phyloP scores from a whole-genome alignment of 1,284 basidiomycete species.

The Malassezia arunalokei region DNA sequence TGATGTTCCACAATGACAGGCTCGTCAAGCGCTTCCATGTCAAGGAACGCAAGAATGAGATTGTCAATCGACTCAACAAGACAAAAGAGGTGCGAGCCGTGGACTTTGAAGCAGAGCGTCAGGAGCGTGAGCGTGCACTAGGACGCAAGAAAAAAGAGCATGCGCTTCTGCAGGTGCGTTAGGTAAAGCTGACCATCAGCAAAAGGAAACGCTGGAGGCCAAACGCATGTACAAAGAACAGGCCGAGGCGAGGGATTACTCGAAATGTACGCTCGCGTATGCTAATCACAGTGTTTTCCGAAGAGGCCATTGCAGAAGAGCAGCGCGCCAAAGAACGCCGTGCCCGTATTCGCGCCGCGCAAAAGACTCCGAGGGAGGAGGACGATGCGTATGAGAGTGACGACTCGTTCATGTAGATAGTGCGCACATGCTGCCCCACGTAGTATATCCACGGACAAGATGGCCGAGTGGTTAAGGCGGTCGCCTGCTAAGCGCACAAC shows the following conservation, averaged over 20 bases:
- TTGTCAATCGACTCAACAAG: constrained; percentile 89
- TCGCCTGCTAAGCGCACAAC: constrained; percentile 19
- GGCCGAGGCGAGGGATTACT: constrained; percentile 37
- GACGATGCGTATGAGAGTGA: constrained; percentile 13
- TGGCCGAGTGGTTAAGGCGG: constrained; percentile 47
- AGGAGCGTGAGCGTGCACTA: constrained; percentile 51
- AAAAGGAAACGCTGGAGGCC: constrained; percentile 26
- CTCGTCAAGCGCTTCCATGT: constrained; percentile 58
- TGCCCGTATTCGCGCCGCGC: constrained; percentile 1
- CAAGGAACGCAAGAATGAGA: constrained; percentile 66
- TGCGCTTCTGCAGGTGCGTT: constrained; percentile 26
- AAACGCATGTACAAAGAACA: constrained; percentile 51
- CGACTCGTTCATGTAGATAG: constrained; percentile 26
- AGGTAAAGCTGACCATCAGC: background rate
- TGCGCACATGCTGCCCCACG: constrained; percentile 37
- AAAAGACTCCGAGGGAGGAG: background rate
- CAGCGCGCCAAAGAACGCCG: constrained; percentile 22
- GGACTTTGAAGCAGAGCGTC: constrained; percentile 75
- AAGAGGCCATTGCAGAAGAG: constrained; percentile 35
- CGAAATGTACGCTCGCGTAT: constrained; percentile 44
- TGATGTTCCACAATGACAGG: constrained; percentile 83
- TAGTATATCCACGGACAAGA: constrained; percentile 20
- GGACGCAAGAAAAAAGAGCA: constrained; percentile 29
- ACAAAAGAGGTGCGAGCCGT: constrained; percentile 61
- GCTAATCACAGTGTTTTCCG: constrained; percentile 25